phyloP scores from a whole-genome alignment of 1,139 yeast species.

The Candida frijolesensis region DNA sequence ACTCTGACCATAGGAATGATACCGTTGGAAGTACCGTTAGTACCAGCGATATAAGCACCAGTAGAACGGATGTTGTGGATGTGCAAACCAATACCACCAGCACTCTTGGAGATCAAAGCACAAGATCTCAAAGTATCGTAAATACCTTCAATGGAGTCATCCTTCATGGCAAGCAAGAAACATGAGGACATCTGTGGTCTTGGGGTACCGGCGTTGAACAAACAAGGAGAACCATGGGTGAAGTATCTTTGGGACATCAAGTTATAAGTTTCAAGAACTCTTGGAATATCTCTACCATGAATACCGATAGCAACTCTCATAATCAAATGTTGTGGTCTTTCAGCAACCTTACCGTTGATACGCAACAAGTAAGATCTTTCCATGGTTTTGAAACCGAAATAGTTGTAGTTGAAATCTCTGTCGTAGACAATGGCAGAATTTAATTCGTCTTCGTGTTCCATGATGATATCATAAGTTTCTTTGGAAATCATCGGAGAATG shows the following conservation, averaged over 20 bases:
- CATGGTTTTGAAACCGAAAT: constrained; percentile 85
- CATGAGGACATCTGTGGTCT: constrained; percentile 87
- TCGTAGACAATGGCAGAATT: constrained; percentile 82
- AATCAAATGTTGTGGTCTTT: constrained; percentile 87
- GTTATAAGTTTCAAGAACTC: constrained; percentile 78
- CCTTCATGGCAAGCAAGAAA: constrained; percentile 85
- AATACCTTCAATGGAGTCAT: constrained; percentile 88
- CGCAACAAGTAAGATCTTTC: constrained; percentile 81
- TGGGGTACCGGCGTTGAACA: constrained; percentile 90
- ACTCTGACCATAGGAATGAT: constrained; percentile 89
- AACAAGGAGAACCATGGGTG: constrained; percentile 88
- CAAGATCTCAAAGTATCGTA: constrained; percentile 84
- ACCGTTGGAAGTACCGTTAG: constrained; percentile 89
- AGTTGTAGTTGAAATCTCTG: constrained; percentile 81
- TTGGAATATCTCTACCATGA: constrained; percentile 72
- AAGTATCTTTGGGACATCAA: constrained; percentile 82
- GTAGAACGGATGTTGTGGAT: constrained; percentile 82
- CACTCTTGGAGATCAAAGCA: constrained; percentile 85
- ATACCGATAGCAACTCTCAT: constrained; percentile 92
- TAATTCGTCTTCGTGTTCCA: constrained; percentile 66
- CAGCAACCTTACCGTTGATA: constrained; percentile 73
- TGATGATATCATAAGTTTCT: constrained; percentile 65
- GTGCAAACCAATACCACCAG: constrained; percentile 90
- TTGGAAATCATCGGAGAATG: constrained; percentile 82
- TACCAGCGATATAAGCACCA: constrained; percentile 86